Conservation (phyloP, 495 filamentous ascomycete species). For the Recurvomyces mirabilis region DNA sequence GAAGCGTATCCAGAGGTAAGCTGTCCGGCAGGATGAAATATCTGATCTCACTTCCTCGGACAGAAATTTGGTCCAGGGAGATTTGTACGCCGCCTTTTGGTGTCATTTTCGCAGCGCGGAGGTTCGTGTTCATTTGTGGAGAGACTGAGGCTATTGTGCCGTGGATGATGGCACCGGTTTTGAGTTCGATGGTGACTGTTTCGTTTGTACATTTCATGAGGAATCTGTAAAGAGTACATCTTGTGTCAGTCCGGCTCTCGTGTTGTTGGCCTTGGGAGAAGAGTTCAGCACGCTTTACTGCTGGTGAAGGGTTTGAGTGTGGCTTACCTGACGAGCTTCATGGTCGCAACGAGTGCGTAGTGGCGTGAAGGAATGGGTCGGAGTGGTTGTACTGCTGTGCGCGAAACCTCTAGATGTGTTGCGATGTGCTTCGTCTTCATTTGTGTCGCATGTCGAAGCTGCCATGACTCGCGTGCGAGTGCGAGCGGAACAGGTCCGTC, state of each 20-base stretch:
- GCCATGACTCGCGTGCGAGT: no score
- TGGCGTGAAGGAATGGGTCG: not conserved
- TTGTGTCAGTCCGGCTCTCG: constrained; percentile 28
- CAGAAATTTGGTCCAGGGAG: constrained; percentile 86
- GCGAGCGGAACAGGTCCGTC: no score
- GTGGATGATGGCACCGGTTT: constrained; percentile 93
- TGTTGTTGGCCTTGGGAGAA: constrained; percentile 22
- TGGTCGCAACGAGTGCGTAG: constrained; percentile 29
- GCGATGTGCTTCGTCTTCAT: no score
- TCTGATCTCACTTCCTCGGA: constrained; percentile 84
- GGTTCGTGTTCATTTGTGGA: constrained; percentile 91
- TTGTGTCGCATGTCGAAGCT: no score
- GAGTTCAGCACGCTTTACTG: constrained; percentile 31
- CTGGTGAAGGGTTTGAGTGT: constrained; percentile 18
- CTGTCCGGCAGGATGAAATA: constrained; percentile 93
- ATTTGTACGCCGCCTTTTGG: constrained; percentile 55
- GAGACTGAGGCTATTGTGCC: constrained; percentile 92
- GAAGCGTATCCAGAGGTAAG: constrained; percentile 81
- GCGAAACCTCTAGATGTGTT: no score
- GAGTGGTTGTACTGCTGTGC: no score
- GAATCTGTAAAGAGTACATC: constrained; percentile 48
- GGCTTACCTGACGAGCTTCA: constrained; percentile 97
- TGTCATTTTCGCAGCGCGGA: constrained; percentile 72
- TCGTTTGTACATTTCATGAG: constrained; percentile 98
- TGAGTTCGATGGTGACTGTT: constrained; percentile 92